Base-by-base conservation (phyloP, 305 asterid genomes). In the Fraxinus velutina region DNA sequence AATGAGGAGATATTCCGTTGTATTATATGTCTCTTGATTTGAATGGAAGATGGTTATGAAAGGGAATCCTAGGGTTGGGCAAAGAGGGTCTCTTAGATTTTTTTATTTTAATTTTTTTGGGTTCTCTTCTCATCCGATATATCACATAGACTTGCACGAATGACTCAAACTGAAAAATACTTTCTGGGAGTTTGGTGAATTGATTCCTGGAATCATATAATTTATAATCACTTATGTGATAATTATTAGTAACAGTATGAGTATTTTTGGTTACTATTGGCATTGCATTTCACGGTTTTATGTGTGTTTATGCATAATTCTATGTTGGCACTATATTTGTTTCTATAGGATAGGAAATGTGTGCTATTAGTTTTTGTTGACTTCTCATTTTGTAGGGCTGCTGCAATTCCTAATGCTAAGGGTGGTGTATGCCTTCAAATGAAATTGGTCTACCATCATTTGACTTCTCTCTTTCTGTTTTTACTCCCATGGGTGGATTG, bases 401-500 rank as follows among this genome's bases (percentile, higher is more conserved):
- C 93, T 60, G 94, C 90, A 62, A 91, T 94, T 86, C 97, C 98
- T 0, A 91, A 92, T 88, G 94, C 91, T 4, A 92, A 91, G 85
- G 96, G 97, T 24, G 93, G 94, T 66, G 90, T 90, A 13, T 91
- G 90, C 30, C 87, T 94, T 76, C 97, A 93, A 77, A 94, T 94
- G 98, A 93, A 93, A 81, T 79, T 93, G 88, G 97, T 90, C 76
- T 92, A 88, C 90, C 92, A 90, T 85, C 89, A 90, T 70, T 76
- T 92, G 55, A 89, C 97, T 33, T 96, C 97, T 42, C 78, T 93
- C 78, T 80, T 90, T 78, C 90, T 91, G 78, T 91, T 87, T 82
- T 85, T 92, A 73, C 96, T 91, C 37, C 93, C 86, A 24, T 94
- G 96, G 97, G 84, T 94, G 52, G 93, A 94, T 83, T 89, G 93